Evolutionary conservation across 768 basidiomycete genomes (phyloP), one percentile per base, ranked within the genome.

Genomic region (Trametes elegans): DNA sequence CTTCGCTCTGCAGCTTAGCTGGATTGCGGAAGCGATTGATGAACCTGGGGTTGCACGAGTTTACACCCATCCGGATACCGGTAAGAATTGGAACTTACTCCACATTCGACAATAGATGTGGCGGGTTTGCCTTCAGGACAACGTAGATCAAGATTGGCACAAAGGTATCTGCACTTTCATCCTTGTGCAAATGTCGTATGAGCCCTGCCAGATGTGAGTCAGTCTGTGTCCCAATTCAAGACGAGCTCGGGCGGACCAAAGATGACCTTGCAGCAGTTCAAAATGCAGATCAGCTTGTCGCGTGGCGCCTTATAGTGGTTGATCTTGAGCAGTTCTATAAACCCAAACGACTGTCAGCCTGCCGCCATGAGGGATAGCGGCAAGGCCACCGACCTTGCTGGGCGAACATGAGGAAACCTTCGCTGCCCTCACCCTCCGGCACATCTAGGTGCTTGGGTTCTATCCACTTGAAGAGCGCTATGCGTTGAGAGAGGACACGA

Each of bases 231-330:
- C 18, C 26, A 28, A 9, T 45, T 35, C 35, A 55, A 49, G 50
- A 48, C 60, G 48, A 62, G 32, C 59, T 41, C 11, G 34, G 24
- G 71, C 88, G 57, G 60, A 94, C 96, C 97, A 65, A 97, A 98
- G 63, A 99, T 98, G 70, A 99, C 93, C 75, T 99, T 99, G 83
- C 95, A 99, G 70, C 85, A 90, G 67, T 99, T 99, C 45, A 98
- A 73, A 34, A 98, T 89, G 70, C 97, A 98, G 51, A 99, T 98
- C 47, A 98, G 76, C 73, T 99, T 99, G 71, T 99, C 97, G 38
- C 97, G 80, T 7, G 97, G 97, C 9, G 97, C 97, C 70, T 98
- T 98, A 76, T 98, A 99, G 68, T 98, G 94, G 65, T 97, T 98
- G 58, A 99, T 88, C 78, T 98, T 98, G 62, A 93, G 71, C 38